Base-by-base conservation (phyloP, 1,139 yeast genomes). In the Taiozyma sp. region DNA sequence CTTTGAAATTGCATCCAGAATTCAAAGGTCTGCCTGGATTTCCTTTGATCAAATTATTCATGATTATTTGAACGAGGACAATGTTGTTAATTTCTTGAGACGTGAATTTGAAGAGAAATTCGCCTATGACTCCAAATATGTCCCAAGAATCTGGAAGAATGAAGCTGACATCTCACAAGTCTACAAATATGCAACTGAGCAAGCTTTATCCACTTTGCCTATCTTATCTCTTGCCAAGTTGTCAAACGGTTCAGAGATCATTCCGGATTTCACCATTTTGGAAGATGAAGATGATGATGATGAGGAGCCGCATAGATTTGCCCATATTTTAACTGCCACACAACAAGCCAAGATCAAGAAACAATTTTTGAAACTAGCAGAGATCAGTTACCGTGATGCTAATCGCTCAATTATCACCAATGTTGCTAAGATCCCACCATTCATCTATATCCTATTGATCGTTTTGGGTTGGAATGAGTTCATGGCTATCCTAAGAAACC, bases 381-480 rank as follows among this genome's bases (percentile, higher is more conserved):
- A 91, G 64, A 82, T 93, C 5, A 76, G 85, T 46, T 93, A 83
- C 57, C 75, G 93, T 47, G 98, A 93, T 63, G 88, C 97, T 22
- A 88, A 85, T 63, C 76, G 95, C 53, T 83, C 93, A 6, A 78
- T 85, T 52, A 76, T 86, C 37, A 83, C 81, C 52, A 83, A 81
- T 50, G 77, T 80, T 13, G 81, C 96, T 0, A 85, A 85, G 54
- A 85, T 93, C 52, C 99, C 99, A 5, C 74, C 83, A 60, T 95
- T 86, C 72, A 80, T 93, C 54, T 89, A 88, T 68, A 71, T 82
- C 24, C 65, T 93, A 8, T 72, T 93, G 26, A 68, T 86, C 3
- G 81, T 88, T 8, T 73, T 93, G 34, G 99, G 99, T 14, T 93
- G 97, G 97, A 91, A 91, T 68, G 98, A 95, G 73, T 86, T 93